A percentile compares a stretch with the other conserved stretches of the same genome.
These are phyloP conservation scores for Sporisorium reilianum DNA, from an alignment of 1,284 basidiomycete species.

Conservation along the genomic window DNA sequence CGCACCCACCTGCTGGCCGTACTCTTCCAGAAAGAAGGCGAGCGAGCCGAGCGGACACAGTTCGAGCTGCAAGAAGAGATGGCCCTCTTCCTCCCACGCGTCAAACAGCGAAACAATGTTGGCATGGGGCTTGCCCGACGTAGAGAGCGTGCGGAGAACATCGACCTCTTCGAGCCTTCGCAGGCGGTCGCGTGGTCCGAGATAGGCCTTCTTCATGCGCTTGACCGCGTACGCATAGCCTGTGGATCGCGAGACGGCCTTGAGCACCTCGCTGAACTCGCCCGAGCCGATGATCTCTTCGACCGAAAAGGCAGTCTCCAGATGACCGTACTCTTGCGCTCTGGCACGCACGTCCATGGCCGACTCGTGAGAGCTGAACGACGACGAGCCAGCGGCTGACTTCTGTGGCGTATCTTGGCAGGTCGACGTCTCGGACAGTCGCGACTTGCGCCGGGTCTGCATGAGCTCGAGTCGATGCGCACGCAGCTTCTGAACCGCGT, in stretches of 20 bases:
- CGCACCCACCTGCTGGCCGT: conserved; percentile 82
- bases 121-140: conserved; percentile 41
- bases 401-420: conserved; percentile 46
- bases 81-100: conserved; percentile 95
- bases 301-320: conserved; percentile 76
- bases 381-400: conserved; percentile 6
- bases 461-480: conserved; percentile 48
- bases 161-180: conserved; percentile 96
- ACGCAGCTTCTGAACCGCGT: conserved; percentile 38
- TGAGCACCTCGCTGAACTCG: conserved; percentile 93
- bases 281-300: conserved; percentile 88
- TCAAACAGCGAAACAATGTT: conserved; percentile 86
- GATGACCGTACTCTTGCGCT: conserved; percentile 31
- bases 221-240: conserved; percentile 87
- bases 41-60: conserved; percentile 93
- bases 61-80: conserved; percentile 92
- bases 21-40: conserved; percentile 91
- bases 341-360: conserved; percentile 18
- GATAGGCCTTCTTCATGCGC: conserved; percentile 87
- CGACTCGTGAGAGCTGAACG: conserved; percentile 8
- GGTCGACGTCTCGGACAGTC: conserved; percentile 40
- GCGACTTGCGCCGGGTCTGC: conserved; percentile 40
- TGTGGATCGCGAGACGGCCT: conserved; percentile 80
- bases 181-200: conserved; percentile 85
- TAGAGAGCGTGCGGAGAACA: conserved; percentile 83